Conservation (phyloP, 2,329 filamentous ascomycete species). For the Raffaelea deltoideospora region DNA sequence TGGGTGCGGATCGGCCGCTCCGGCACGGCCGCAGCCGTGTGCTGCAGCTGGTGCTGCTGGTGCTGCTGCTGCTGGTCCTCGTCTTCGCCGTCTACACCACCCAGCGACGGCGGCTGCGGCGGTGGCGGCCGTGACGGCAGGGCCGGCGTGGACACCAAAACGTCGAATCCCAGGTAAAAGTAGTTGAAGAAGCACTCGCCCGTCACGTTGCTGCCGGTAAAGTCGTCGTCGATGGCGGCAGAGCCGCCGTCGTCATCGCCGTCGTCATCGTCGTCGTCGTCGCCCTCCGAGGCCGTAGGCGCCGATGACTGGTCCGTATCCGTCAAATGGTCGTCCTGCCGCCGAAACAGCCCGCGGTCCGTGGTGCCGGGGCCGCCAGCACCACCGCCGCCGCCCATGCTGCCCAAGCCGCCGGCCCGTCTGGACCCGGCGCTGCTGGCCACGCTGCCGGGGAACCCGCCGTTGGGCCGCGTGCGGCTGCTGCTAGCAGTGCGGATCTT, state of each 20-base stretch:
- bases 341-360: slow-evolving; percentile 8
- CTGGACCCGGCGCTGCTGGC: slow-evolving; percentile 26
- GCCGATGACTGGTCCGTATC: slow-evolving; percentile 65
- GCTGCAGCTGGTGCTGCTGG: no score
- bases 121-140: slow-evolving; percentile 49
- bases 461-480: slow-evolving; percentile 29
- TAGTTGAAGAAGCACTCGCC: slow-evolving; percentile 93
- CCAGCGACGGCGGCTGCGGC: slow-evolving; percentile 15
- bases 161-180: slow-evolving; percentile 87
- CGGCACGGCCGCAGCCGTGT: slow-evolving; percentile 10
- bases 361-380: no score
- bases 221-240: slow-evolving; percentile 41
- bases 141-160: slow-evolving; percentile 69
- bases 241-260: slow-evolving; percentile 52
- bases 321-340: slow-evolving; percentile 36
- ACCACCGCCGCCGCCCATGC: slow-evolving; percentile 24
- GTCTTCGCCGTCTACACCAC: slow-evolving; percentile 10
- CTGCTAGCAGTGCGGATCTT: slow-evolving; percentile 41
- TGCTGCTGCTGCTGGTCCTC: no score
- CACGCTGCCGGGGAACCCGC: slow-evolving; percentile 27
- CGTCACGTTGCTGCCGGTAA: slow-evolving; percentile 34
- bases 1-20: slow-evolving; percentile 23
- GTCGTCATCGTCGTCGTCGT: slow-evolving; percentile 43
- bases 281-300: slow-evolving; percentile 55
- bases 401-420: slow-evolving; percentile 10